phyloP scores from a whole-genome alignment of 129 eudicot genomes.

The Flaveria ramosissima region DNA sequence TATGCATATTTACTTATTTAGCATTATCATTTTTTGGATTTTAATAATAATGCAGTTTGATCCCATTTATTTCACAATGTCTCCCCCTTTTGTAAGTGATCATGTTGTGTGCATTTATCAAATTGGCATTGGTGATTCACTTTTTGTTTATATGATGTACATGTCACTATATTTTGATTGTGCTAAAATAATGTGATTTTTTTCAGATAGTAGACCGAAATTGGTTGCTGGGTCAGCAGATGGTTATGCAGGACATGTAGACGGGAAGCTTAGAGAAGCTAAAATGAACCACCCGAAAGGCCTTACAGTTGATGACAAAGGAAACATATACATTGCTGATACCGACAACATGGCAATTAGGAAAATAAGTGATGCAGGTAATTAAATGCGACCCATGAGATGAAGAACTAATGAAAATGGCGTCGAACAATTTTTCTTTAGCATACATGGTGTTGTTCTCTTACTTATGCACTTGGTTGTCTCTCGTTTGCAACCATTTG shows the following conservation, averaged over 20 bases:
- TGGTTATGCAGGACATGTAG: slow-evolving; percentile 91
- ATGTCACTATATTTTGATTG: not conserved
- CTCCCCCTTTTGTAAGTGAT: no score
- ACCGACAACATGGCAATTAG: slow-evolving; percentile 84
- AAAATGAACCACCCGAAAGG: slow-evolving; percentile 96
- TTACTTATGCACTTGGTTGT: not conserved
- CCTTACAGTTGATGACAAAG: slow-evolving; percentile 86
- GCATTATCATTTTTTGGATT: not conserved
- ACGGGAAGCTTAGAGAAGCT: slow-evolving; percentile 84
- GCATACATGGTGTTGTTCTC: not conserved
- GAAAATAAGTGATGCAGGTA: slow-evolving; percentile 90
- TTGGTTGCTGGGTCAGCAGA: slow-evolving; percentile 90
- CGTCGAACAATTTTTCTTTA: not conserved
- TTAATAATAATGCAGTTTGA: no score
- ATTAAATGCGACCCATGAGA: no score
- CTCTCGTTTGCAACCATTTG: slow-evolving; percentile 13
- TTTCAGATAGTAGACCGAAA: slow-evolving; percentile 86
- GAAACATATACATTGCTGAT: slow-evolving; percentile 90
- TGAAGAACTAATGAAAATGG: no score
- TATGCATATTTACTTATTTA: not conserved
- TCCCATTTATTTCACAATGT: no score
- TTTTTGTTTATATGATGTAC: not conserved
- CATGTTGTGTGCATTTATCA: not conserved
- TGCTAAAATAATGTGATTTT: not conserved
- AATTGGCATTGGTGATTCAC: not conserved